These are phyloP conservation scores for Basipetospora chlamydospora DNA, from an alignment of 2,329 filamentous ascomycete species.

Conservation along the genomic window DNA sequence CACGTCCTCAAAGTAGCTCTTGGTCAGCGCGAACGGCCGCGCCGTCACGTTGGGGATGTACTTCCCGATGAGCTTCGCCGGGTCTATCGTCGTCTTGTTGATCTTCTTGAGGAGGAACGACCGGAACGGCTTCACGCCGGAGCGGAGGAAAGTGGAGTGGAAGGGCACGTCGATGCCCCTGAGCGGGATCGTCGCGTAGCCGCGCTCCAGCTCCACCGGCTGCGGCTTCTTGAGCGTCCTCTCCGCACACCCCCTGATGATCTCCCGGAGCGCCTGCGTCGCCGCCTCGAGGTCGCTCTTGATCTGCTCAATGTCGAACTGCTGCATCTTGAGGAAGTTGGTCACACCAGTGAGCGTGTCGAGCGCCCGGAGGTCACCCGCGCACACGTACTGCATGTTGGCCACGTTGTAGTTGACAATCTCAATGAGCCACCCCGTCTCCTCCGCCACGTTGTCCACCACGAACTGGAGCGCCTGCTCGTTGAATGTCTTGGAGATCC, in stretches of 20 bases:
- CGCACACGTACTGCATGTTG: conserved; percentile 63
- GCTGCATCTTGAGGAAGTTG: conserved; percentile 92
- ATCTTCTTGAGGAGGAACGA: conserved; percentile 99
- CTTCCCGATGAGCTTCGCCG: conserved; percentile 90
- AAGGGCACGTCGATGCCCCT: conserved; percentile 97
- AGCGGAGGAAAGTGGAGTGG: conserved; percentile 96
- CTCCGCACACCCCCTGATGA: conserved; percentile 78
- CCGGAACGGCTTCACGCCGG: conserved; percentile 96
- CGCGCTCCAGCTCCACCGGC: conserved; percentile 81
- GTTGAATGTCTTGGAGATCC: conserved; percentile 97
- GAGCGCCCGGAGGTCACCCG: conserved; percentile 55
- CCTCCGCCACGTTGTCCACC: conserved; percentile 85
- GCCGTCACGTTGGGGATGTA: conserved; percentile 99
- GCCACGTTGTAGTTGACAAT: conserved; percentile 94
- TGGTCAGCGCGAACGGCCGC: conserved; percentile 84
- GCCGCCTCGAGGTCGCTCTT: conserved; percentile 84
- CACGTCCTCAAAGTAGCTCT: conserved; percentile 99
- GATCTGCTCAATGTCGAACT: conserved; percentile 90
- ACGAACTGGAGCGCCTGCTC: conserved; percentile 95
- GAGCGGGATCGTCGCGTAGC: conserved; percentile 92
- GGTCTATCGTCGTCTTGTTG: conserved; percentile 97
- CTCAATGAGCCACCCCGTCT: conserved; percentile 89
- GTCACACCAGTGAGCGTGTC: conserved; percentile 65
- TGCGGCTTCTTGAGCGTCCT: conserved; percentile 78
- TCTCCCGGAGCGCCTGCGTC: conserved; percentile 76